Evolutionary conservation across 75 land plant genomes (phyloP), one percentile per base, ranked within the genome.

Genomic region (Pinus taeda): DNA sequence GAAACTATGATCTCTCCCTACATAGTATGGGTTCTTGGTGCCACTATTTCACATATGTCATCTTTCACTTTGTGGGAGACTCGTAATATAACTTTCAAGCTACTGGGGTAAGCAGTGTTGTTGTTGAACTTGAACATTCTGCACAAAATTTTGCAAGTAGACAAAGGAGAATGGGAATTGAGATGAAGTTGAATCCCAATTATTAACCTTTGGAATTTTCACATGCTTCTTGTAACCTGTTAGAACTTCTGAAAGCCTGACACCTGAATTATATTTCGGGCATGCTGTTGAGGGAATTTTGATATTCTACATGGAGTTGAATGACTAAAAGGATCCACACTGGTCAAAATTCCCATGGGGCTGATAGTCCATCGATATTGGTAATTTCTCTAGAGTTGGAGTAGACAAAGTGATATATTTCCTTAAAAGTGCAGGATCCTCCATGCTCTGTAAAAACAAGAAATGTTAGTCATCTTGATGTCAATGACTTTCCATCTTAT

Each of bases 11-110:
- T 37, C 72, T 70, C 72, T 70, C 72, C 49, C 39, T 70, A 55
- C 20, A 42, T 70, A 37, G 37, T 15, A 1, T 55, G 72, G 8
- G 72, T 70, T 70, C 53, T 70, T 70, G 72, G 72, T 70, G 72
- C 72, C 45, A 4, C 45, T 42, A 24, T 39, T 70, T 70, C 72
- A 39, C 42, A 70, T 39, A 37, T 70, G 42, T 70, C 72, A 70
- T 70, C 72, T 7, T 42, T 70, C 22, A 42, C 17, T 70, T 26
- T 39, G 45, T 20, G 45, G 72, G 15, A 39, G 55, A 30, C 53
- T 70, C 37, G 49, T 42, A 39, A 42, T 39, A 15, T 70, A 70
- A 26, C 65, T 62, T 20, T 70, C 72, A 33, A 70, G 15, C 33
- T 70, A 21, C 18, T 39, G 21, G 20, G 72, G 53, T 18, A 39